Conservation (phyloP, 192 early-diverging fungal genomes). For the Dissophora globulifera region DNA sequence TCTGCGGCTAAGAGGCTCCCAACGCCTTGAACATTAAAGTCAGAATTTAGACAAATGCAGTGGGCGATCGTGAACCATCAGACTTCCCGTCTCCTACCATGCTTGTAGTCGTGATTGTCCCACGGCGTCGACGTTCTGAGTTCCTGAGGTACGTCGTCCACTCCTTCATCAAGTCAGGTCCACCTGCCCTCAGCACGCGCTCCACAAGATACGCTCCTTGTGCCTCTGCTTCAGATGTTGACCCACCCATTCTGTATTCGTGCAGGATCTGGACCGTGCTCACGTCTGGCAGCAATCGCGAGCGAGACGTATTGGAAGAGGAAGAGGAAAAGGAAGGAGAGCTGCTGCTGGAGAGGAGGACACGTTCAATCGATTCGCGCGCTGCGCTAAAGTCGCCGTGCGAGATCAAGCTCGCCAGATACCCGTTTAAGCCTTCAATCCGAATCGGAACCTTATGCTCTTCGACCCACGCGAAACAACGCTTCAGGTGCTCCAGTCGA, state of each 20-base stretch:
- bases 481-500: conserved; percentile 21
- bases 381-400: conserved; percentile 10
- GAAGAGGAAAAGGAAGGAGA: too few relatives aligned
- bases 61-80: too few relatives aligned
- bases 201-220: background rate
- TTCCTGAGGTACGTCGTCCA: background rate
- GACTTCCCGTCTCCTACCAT: too few relatives aligned
- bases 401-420: conserved; percentile 20
- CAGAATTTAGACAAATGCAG: too few relatives aligned
- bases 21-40: too few relatives aligned
- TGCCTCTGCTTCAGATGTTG: too few relatives aligned
- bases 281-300: background rate
- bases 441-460: conserved; percentile 16
- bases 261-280: conserved; percentile 12
- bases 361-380: background rate
- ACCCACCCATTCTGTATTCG: too few relatives aligned
- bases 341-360: background rate
- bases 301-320: background rate
- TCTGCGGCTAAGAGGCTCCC: too few relatives aligned
- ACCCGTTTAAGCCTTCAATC: conserved; percentile 20
- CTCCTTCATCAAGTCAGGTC: background rate
- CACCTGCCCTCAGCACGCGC: background rate
- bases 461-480: conserved; percentile 21
- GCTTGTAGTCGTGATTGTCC: too few relatives aligned
- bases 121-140: background rate